Evolutionary conservation across 106 monocot species (phyloP).

Genomic region (Platanthera guangdongensis): DNA sequence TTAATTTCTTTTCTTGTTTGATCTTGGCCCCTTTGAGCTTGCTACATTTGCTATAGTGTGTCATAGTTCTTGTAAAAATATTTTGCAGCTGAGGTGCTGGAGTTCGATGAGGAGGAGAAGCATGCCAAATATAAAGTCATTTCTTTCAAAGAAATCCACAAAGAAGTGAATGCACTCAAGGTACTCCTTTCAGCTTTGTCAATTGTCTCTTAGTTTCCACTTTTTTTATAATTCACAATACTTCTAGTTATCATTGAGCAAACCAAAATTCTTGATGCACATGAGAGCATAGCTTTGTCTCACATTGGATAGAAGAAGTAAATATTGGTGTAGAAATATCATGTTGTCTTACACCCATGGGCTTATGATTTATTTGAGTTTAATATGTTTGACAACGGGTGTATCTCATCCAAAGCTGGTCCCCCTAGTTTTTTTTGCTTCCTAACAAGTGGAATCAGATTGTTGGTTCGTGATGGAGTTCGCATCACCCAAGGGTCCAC

Average conservation of each 20-base stretch:
- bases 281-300: too few species aligned
- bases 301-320: too few species aligned
- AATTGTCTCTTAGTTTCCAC: not conserved
- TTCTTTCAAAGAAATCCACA: conserved; percentile 60
- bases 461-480: too few species aligned
- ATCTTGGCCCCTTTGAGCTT: too few species aligned
- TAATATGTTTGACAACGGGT: too few species aligned
- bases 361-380: too few species aligned
- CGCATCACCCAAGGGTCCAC: too few species aligned
- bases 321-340: too few species aligned
- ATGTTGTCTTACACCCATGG: too few species aligned
- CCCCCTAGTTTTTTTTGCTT: too few species aligned
- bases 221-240: not conserved
- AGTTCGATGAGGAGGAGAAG: conserved; percentile 61
- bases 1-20: not conserved
- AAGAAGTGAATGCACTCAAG: conserved; percentile 68
- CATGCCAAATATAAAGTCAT: conserved; percentile 56
- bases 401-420: too few species aligned
- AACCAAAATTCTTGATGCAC: not conserved
- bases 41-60: not conserved
- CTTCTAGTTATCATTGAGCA: not conserved
- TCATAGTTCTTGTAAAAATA: conserved; percentile 15
- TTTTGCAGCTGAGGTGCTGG: conserved; percentile 50
- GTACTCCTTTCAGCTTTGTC: conserved; percentile 15
- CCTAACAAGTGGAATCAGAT: too few species aligned